Conservation (phyloP, 495 filamentous ascomycete species). For the Penicillium parvum region DNA sequence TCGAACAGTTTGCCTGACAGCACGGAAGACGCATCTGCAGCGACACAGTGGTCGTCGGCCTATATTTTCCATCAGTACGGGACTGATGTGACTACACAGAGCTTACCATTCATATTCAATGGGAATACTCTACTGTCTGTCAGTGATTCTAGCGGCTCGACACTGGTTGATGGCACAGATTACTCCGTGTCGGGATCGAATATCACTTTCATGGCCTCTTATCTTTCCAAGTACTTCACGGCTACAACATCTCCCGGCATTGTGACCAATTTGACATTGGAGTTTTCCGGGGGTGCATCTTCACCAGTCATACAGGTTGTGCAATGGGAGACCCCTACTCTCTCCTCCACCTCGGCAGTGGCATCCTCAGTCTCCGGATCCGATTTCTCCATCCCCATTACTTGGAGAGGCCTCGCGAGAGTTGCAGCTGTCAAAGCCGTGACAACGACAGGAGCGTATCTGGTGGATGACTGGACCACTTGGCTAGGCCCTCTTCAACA, state of each 20-base stretch:
- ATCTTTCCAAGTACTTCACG: constrained; percentile 42
- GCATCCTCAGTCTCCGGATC: constrained; percentile 37
- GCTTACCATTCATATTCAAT: constrained; percentile 48
- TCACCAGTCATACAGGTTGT: constrained; percentile 41
- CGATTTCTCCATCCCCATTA: constrained; percentile 48
- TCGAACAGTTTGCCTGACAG: constrained; percentile 51
- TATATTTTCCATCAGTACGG: constrained; percentile 54
- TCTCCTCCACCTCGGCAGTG: constrained; percentile 34
- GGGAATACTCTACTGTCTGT: constrained; percentile 50
- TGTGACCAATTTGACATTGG: constrained; percentile 47
- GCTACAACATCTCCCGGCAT: constrained; percentile 36
- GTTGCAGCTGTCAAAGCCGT: constrained; percentile 53
- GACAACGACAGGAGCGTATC: constrained; percentile 41
- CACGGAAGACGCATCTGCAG: constrained; percentile 43
- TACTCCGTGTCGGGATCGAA: constrained; percentile 41
- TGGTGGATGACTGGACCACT: constrained; percentile 56
- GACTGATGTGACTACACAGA: constrained; percentile 36
- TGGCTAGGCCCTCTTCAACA: constrained; percentile 53
- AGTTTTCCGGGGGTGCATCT: constrained; percentile 46
- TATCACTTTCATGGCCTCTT: constrained; percentile 46
- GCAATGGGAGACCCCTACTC: constrained; percentile 46
- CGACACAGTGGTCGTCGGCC: constrained; percentile 45
- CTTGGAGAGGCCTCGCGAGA: constrained; percentile 44
- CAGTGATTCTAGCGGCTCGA: constrained; percentile 30
- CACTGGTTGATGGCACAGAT: constrained; percentile 33